These are phyloP conservation scores for Lithocarpus polystachyus DNA, from an alignment of 306 rosid genomes.

Conservation along the genomic window DNA sequence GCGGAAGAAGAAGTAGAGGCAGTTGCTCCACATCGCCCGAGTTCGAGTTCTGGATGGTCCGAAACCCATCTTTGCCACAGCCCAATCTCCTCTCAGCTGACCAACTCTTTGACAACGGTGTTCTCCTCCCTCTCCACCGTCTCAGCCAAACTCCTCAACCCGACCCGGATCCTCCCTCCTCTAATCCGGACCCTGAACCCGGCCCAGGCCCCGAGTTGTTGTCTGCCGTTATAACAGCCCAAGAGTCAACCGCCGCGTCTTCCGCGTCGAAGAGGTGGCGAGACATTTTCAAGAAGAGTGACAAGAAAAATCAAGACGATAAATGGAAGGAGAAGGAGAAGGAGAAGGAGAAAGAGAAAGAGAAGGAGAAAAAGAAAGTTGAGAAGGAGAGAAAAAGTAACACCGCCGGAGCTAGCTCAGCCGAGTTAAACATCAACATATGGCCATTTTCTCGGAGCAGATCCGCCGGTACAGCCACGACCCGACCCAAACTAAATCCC, in stretches of 20 bases:
- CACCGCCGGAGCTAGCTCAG: conserved; percentile 42
- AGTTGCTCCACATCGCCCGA: conserved; percentile 69
- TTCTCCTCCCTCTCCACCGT: conserved; percentile 73
- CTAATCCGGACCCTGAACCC: conserved; percentile 32
- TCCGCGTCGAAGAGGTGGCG: conserved; percentile 83
- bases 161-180: conserved; percentile 2
- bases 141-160: conserved; percentile 17
- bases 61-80: conserved; percentile 78
- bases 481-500: conserved; percentile 55
- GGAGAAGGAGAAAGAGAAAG: conserved; percentile 35
- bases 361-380: conserved; percentile 30
- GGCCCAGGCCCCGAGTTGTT: conserved; percentile 34
- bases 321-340: conserved; percentile 34
- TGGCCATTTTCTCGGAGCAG: conserved; percentile 96
- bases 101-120: conserved; percentile 83
- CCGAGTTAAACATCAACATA: conserved; percentile 85
- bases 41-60: conserved; percentile 95
- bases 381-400: conserved; percentile 42
- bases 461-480: conserved; percentile 74
- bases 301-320: conserved; percentile 43
- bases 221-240: not conserved
- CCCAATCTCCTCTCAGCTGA: conserved; percentile 85
- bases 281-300: conserved; percentile 66
- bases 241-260: conserved; percentile 27
- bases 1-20: conserved; percentile 14